A percentile compares a stretch with the other conserved stretches of the same genome.
Evolutionary conservation across 148 eudicot genomes (phyloP).

Genomic region (Polygonum aviculare): DNA sequence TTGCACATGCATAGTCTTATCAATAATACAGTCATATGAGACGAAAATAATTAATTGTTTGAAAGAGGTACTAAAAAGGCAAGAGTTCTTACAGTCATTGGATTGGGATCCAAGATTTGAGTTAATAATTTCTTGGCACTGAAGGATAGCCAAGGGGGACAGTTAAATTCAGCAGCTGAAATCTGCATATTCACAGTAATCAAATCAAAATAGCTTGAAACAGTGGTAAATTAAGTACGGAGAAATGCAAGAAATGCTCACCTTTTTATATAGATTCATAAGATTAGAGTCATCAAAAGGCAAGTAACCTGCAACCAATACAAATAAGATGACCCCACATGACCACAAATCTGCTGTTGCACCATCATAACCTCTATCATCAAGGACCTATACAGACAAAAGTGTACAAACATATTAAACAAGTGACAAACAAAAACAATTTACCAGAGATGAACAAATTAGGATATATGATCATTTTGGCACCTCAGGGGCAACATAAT

Average conservation of each 20-base stretch:
- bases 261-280: conserved; percentile 89
- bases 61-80: background rate
- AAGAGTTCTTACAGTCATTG: conserved; percentile 52
- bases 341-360: conserved; percentile 98
- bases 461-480: background rate
- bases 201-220: conserved; percentile 9
- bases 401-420: conserved; percentile 7
- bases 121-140: conserved; percentile 68
- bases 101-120: conserved; percentile 81
- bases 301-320: conserved; percentile 97
- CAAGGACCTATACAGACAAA: conserved; percentile 46
- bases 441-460: background rate
- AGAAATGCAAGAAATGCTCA: conserved; percentile 35
- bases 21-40: background rate
- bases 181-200: conserved; percentile 42
- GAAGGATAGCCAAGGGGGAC: conserved; percentile 93
- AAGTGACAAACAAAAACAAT: background rate
- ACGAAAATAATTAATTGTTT: background rate
- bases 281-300: conserved; percentile 97
- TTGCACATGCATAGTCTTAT: background rate
- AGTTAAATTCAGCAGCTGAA: conserved; percentile 79
- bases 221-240: conserved; percentile 9
- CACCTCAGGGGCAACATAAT: conserved; percentile 98
- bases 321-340: conserved; percentile 95
- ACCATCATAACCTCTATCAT: conserved; percentile 92